Base-by-base conservation (phyloP, 768 basidiomycete species). In the Tulasnella sp. region DNA sequence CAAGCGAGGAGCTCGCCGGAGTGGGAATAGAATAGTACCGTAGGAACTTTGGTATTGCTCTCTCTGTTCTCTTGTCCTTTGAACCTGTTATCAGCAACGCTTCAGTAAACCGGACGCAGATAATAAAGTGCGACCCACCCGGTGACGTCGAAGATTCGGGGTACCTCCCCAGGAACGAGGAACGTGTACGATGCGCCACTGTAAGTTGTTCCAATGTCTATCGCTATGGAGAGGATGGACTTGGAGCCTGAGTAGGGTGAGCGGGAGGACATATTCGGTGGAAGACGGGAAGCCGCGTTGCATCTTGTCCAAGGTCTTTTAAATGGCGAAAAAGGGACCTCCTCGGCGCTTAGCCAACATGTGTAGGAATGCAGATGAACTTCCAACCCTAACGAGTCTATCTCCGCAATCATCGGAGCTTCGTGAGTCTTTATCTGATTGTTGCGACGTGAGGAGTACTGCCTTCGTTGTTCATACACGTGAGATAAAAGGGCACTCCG, bases 31-130 rank as follows among this genome's bases (percentile, higher is more conserved):
- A 48, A 77, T 18, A 77, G 50, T 12, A 77, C 76, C 12, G 76
- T 28, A 4, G 76, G 76, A 58, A 77, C 58, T 34, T 77, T 77
- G 16, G 76, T 77, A 24, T 50, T 54, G 14, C 37, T 58, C 14
- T 50, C 44, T 48, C 58, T 24, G 20, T 77, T 48, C 31, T 77
- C 76, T 41, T 77, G 76, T 12, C 76, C 76, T 77, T 77, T 48
- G n/a, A 42, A 77, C 12, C 76, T 77, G 44, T 46, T 16, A 14
- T 46, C 8, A 14, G 11, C 44, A 14, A 46, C 16, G 1, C 44
- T 46, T 46, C 14, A 46, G 44, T 12, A 46, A 46, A 46, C 11
- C 16, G 14, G 44, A 7, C 44, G 44, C 16, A 46, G 9, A 16
- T 46, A 6, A 46, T 11, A 46, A 12, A 6, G 11, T 46, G 6